Conservation (phyloP, 2,329 filamentous ascomycete species). For the Onygenales sp. region DNA sequence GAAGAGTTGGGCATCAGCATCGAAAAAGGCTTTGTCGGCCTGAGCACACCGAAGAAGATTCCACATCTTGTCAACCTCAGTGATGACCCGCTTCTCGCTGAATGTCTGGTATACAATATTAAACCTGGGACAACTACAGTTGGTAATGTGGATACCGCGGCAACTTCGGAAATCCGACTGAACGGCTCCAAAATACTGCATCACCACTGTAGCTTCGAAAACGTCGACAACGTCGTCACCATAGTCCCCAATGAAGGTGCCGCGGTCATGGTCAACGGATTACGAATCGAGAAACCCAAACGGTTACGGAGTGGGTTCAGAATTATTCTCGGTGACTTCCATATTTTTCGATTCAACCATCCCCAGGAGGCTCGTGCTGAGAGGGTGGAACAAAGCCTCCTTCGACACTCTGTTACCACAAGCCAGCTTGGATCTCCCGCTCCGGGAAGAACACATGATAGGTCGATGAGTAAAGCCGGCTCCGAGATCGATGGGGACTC, state of each 20-base stretch:
- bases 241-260: constrained; percentile 83
- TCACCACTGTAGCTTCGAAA: constrained; percentile 91
- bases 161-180: constrained; percentile 77
- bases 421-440: constrained; percentile 57
- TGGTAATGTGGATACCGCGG: constrained; percentile 81
- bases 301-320: constrained; percentile 85
- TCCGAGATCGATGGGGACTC: constrained; percentile 67
- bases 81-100: constrained; percentile 84
- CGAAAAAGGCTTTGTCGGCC: constrained; percentile 91
- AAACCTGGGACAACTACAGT: constrained; percentile 93
- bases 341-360: constrained; percentile 95
- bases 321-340: constrained; percentile 93
- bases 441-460: constrained; percentile 60
- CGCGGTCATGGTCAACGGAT: constrained; percentile 95
- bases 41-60: constrained; percentile 98
- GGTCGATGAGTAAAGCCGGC: constrained; percentile 65
- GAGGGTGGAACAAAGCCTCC: constrained; percentile 73
- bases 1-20: constrained; percentile 98
- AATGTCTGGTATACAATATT: constrained; percentile 95
- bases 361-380: constrained; percentile 92
- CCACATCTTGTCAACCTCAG: constrained; percentile 96
- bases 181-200: constrained; percentile 89
- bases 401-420: constrained; percentile 69
- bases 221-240: constrained; percentile 85
- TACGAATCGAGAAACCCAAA: constrained; percentile 76